Evolutionary conservation across 1,284 basidiomycete species (phyloP), one percentile per base, ranked within the genome.

Genomic region (Apiotrichum gracile): DNA sequence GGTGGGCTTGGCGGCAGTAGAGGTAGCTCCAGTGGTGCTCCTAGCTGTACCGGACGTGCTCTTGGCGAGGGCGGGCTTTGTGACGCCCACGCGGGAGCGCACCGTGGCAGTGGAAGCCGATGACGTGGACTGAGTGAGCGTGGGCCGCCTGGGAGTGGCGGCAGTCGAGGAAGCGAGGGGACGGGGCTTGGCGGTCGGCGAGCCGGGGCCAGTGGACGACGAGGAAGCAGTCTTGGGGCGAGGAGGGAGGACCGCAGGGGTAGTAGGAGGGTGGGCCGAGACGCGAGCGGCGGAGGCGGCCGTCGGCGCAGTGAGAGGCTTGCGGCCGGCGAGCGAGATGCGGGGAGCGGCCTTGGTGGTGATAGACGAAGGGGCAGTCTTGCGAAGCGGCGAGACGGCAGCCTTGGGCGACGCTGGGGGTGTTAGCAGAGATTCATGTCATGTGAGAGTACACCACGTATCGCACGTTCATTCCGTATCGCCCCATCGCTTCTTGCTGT

Each of bases 231-330:
- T 53, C 53, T 55, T 55, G 21, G 57, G 57, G 12, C 53, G 51
- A 14, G 54, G 25, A 2, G 51, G 41, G 26, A 29, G 47, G 19
- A 27, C 27, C 6, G 34, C 33, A 29, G 24, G 24, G 19, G 38
- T 12, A 3, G 29, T 24, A 12, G n/a, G 9, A 27, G 26, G n/a
- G n/a, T n/a, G n/a, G n/a, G n/a, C n/a, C n/a, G n/a, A n/a, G n/a
- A n/a, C 26, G 13, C 59, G 59, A 0, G 59, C 59, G 3, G 55
- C 47, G 9, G 52, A 52, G 4, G 59, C 52, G 5, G 59, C 53
- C 4, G 59, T 61, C 26, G 59, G 59, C 6, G 59, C 59, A 2
- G 59, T 61, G 10, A 61, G 42, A 1, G 59, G 59, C 45, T 55
- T 55, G 45, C 59, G 55, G 48, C 40, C 50, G 19, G 59, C 58